Evolutionary conservation across 108 stramenopile species (phyloP), one percentile per base, ranked within the genome.

Genomic region (Nitzschia sp.): DNA sequence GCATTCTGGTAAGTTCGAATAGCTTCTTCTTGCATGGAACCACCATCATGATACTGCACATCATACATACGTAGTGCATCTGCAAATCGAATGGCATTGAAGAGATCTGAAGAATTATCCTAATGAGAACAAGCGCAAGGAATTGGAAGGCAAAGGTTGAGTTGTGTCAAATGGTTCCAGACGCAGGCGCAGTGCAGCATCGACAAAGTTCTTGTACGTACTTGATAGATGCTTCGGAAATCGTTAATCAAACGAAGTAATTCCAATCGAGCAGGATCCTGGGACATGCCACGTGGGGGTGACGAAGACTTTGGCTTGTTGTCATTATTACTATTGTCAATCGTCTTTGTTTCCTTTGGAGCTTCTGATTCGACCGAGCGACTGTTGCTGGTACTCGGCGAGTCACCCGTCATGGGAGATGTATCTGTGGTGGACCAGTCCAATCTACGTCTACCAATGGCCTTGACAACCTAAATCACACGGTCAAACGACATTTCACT

Each of bases 41-140:
- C 93, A 3, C 93, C 93, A 34, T 94, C 93, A 47, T 89, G 88
- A 68, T 86, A 87, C 23, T 73, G 62, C 1, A 84, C 56, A 68
- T 89, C 93, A 27, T 83, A 78, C 6, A 82, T 57, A 11, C 83
- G 70, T 45, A 94, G 64, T 19, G 78, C 80, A 51, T 94, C 93
- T 11, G 90, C 93, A 28, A 78, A 76, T 6, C 47, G 48, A 27
- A 91, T 48, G 19, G 76, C 79, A 30, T 15, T 65, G 23, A 51
- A 31, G 6, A 53, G 51, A 46, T 34, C 34, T 23, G 49, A 60
- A 34, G 23, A 9, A 32, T 55, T 27, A 1, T 34, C 32, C 36
- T 68, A 24, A 2, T 8, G 0, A 18, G 21, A 3, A 4, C 32
- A 33, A 31, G 15, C 24, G 6, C 26, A 54, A n/a, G n/a, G 1